Percentiles rank a stretch among this genome's conserved stretches.
Conservation (phyloP, 352 stramenopile genomes). For the Pilasporangium apinafurcum region DNA sequence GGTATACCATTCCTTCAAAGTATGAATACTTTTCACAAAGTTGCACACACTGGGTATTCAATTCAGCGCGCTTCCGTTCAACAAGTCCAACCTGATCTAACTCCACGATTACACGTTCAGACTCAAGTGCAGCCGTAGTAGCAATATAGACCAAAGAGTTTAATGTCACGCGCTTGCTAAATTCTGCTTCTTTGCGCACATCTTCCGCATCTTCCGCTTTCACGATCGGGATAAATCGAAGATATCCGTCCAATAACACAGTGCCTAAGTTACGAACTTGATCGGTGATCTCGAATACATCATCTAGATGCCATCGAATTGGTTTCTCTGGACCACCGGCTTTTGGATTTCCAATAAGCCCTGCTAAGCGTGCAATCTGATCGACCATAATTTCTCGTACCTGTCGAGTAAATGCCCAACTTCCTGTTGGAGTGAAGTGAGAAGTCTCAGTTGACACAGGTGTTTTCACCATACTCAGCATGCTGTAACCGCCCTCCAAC, state of each 20-base stretch:
- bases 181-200: conserved; percentile 47
- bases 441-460: conserved; percentile 13
- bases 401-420: conserved; percentile 53
- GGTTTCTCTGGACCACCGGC: conserved; percentile 11
- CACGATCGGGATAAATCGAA: conserved; percentile 30
- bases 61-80: conserved; percentile 35
- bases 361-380: conserved; percentile 54
- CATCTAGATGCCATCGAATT: conserved; percentile 41
- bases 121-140: conserved; percentile 17
- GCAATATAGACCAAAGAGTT: conserved; percentile 73
- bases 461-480: conserved; percentile 58
- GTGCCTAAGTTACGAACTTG: conserved; percentile 53
- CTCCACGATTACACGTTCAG: neutral
- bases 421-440: conserved; percentile 21
- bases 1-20: conserved; percentile 79
- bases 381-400: conserved; percentile 57
- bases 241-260: conserved; percentile 49
- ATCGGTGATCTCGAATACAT: conserved; percentile 59
- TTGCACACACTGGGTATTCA: conserved; percentile 51
- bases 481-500: conserved; percentile 59
- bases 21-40: conserved; percentile 70
- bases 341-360: conserved; percentile 38
- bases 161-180: conserved; percentile 51
- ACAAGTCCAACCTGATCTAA: conserved; percentile 14
- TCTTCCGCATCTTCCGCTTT: conserved; percentile 44